phyloP scores from a whole-genome alignment of 208 protist genomes.

The Hexamita inflata region DNA sequence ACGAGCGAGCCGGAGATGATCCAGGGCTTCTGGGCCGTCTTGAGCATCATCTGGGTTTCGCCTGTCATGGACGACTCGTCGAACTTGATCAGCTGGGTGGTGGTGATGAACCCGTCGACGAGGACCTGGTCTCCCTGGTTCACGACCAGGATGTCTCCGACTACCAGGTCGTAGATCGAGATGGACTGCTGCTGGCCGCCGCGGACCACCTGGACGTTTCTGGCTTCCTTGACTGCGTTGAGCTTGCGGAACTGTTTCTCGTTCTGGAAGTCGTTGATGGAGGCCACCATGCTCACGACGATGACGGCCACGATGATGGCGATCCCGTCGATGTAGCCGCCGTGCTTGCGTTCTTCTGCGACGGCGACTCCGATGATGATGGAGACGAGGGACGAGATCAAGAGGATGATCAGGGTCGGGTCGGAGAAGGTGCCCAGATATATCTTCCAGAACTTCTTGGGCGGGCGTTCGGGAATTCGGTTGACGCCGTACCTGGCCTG shows the following conservation, averaged over 20 bases:
- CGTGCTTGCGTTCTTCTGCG: constrained; percentile 1
- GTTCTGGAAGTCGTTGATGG: constrained; percentile 77
- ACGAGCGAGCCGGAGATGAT: constrained; percentile 68
- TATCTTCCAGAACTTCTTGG: constrained; percentile 59
- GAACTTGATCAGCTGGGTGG: constrained; percentile 54
- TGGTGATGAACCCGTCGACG: constrained; percentile 68
- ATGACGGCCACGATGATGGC: constrained; percentile 82
- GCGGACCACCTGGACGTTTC: constrained; percentile 55
- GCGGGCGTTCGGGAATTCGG: constrained; percentile 30
- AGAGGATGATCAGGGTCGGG: constrained; percentile 70
- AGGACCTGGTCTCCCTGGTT: constrained; percentile 63
- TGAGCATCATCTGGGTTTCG: constrained; percentile 68
- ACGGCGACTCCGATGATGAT: constrained; percentile 59
- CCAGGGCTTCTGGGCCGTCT: constrained; percentile 53
- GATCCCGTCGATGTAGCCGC: constrained; percentile 84
- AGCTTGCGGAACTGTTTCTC: constrained; percentile 75
- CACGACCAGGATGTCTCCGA: constrained; percentile 67
- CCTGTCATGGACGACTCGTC: constrained; percentile 75
- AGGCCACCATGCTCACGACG: constrained; percentile 69
- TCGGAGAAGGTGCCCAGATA: constrained; percentile 63
- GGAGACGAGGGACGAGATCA: constrained; percentile 66
- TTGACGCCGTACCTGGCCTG: no score
- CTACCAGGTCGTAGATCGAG: constrained; percentile 53
- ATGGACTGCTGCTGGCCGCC: constrained; percentile 47
- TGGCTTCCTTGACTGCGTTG: constrained; percentile 64